phyloP scores from a whole-genome alignment of 2,329 filamentous ascomycete species.

The Chrysosporium queenslandicum region DNA sequence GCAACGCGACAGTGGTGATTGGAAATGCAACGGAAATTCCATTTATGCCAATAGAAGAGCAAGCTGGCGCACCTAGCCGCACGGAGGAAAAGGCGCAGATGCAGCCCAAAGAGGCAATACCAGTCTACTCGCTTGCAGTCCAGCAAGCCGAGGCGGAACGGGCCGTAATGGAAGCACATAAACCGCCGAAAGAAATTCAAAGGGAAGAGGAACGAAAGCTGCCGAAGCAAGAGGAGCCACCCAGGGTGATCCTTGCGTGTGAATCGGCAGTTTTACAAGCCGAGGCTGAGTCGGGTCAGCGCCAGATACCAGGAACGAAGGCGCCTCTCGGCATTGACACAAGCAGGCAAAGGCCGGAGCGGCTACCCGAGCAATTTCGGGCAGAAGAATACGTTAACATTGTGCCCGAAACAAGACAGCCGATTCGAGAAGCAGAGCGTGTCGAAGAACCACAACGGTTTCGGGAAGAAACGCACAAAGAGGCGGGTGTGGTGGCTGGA shows the following conservation, averaged over 20 bases:
- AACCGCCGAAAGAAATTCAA: background rate
- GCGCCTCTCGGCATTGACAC: too few species aligned
- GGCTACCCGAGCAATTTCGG: constrained; percentile 1
- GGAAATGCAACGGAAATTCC: constrained; percentile 5
- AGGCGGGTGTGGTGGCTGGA: constrained; percentile 6
- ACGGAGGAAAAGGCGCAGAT: background rate
- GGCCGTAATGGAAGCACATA: background rate
- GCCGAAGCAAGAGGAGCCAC: background rate
- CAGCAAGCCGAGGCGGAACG: constrained; percentile 10
- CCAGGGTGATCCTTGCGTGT: background rate
- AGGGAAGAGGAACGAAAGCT: background rate
- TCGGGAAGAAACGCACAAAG: background rate
- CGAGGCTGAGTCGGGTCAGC: background rate
- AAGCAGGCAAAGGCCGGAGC: too few species aligned
- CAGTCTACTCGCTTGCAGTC: constrained; percentile 1
- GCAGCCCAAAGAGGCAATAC: background rate
- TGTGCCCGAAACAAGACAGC: background rate
- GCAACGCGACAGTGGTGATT: constrained; percentile 1
- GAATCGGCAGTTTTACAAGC: constrained; percentile 4
- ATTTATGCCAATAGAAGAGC: background rate
- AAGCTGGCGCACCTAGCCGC: too few species aligned
- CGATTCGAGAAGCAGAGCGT: background rate
- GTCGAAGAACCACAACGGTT: background rate
- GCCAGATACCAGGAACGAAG: background rate
- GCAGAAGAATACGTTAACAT: background rate